Evolutionary conservation across 495 filamentous ascomycete species (phyloP), one percentile per base, ranked within the genome.

Genomic region (Halenospora varia): DNA sequence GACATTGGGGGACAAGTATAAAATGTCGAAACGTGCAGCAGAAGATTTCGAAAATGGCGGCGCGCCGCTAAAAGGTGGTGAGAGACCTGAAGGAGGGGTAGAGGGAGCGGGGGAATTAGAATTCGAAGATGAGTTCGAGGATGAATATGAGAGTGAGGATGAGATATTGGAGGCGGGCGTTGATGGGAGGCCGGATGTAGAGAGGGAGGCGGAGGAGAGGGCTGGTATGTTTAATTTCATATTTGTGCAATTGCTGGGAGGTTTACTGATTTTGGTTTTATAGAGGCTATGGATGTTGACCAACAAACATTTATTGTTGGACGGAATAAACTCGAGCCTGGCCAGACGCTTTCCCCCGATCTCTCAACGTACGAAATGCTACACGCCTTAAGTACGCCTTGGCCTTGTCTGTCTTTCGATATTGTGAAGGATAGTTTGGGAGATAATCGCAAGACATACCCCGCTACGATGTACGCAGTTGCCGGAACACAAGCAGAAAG

Each of bases 321-420:
- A 46, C 82, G 94, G 59, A 85, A 90, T 65, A 88, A 89, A 71
- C 81, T 97, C 53, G 87, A 85, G 52, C 85, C 90, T 29, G 93
- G 90, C 58, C 90, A 98, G 76, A 94, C 89, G 9, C 79, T 98
- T 24, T 81, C 90, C 10, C 92, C 94, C 13, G 94, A 98, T 71
- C 76, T 87, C 39, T 90, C 88, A 6, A 91, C 94, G 1, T 98
- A 98, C 74, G 84, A 96, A 64, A 94, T 98, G 91, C 84, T 97
- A 26, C 94, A 98, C 75, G 88, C 84, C 45, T 78, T 97, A 45
- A 92, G 86, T 70, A 87, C 92, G 15, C 88, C 90, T 0, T 98
- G 94, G 94, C 94, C 94, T 3, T 98, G 94, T 63, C 82, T 98
- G 9, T 96, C 92, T 10, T 96, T 96, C 70, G 93, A 97, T 66